Evolutionary conservation across 768 basidiomycete species (phyloP).

Genomic region (Baorangia bicolor): DNA sequence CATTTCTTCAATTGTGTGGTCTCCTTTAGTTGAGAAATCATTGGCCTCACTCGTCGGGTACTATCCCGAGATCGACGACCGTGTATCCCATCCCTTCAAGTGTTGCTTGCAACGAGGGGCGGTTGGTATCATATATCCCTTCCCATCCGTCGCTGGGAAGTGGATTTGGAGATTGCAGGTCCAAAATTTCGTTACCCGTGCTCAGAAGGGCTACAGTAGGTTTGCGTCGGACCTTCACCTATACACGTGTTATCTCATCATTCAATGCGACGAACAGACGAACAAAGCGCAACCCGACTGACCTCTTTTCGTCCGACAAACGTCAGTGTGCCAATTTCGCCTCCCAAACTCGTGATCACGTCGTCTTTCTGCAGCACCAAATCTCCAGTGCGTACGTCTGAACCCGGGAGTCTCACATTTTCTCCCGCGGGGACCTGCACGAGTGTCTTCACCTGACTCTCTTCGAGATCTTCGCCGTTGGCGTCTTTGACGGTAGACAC

Average conservation of each 20-base stretch:
- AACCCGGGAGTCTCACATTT: conserved; percentile 72
- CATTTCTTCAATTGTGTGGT: background rate
- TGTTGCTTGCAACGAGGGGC: conserved; percentile 71
- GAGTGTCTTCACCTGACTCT: conserved; percentile 67
- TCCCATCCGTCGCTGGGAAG: conserved; percentile 50
- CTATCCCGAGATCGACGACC: conserved; percentile 80
- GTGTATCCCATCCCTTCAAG: conserved; percentile 73
- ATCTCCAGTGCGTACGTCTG: conserved; percentile 69
- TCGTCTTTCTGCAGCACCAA: conserved; percentile 63
- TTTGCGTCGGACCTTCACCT: conserved; percentile 71
- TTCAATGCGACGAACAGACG: background rate
- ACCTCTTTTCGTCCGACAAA: conserved; percentile 79
- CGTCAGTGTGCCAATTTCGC: conserved; percentile 79
- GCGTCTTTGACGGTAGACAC: conserved; percentile 47
- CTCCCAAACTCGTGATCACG: conserved; percentile 62
- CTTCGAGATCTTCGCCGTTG: conserved; percentile 52
- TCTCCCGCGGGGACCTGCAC: conserved; percentile 61
- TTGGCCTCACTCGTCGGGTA: conserved; percentile 60
- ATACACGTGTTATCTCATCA: background rate
- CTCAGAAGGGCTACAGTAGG: conserved; percentile 80
- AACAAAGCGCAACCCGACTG: conserved; percentile 4
- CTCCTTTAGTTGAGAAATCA: background rate
- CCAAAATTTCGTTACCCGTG: conserved; percentile 81
- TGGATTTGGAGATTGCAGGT: conserved; percentile 48
- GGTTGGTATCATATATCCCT: conserved; percentile 83